Percentiles rank a stretch among this genome's conserved stretches.
These are phyloP conservation scores for Capronia epimyces DNA, from an alignment of 2,329 filamentous ascomycete species.

Conservation along the genomic window DNA sequence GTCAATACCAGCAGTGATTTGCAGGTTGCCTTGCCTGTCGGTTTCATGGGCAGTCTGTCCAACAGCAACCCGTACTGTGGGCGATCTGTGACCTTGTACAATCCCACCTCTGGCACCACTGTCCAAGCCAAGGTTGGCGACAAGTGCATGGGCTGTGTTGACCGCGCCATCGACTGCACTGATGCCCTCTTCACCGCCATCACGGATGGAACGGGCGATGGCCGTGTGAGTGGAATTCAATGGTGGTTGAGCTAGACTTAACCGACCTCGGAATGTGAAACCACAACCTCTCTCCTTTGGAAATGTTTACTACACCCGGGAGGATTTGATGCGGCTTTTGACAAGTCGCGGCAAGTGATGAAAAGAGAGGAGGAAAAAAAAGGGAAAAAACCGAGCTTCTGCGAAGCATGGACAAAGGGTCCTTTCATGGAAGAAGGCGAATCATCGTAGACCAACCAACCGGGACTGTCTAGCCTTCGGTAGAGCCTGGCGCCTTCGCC, in stretches of 20 bases:
- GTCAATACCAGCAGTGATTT: constrained; percentile 53
- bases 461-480: too few species aligned
- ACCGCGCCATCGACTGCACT: constrained; percentile 30
- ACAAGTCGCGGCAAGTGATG: constrained; percentile 3
- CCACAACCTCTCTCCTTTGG: neutral
- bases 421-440: neutral
- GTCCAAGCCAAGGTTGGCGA: constrained; percentile 59
- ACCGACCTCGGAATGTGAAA: neutral
- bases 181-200: constrained; percentile 37
- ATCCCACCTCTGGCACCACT: constrained; percentile 48
- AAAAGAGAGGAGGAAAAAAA: neutral
- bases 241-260: constrained; percentile 37
- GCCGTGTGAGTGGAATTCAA: constrained; percentile 40
- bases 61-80: constrained; percentile 68
- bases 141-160: constrained; percentile 67
- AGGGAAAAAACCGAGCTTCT: neutral
- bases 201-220: constrained; percentile 32
- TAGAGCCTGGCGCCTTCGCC: too few species aligned
- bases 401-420: neutral
- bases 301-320: neutral
- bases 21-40: constrained; percentile 64
- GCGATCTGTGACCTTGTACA: constrained; percentile 60
- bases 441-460: too few species aligned
- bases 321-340: neutral
- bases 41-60: constrained; percentile 58